Base-by-base conservation (phyloP, 768 basidiomycete genomes). In the Psilocybe cyanescens region DNA sequence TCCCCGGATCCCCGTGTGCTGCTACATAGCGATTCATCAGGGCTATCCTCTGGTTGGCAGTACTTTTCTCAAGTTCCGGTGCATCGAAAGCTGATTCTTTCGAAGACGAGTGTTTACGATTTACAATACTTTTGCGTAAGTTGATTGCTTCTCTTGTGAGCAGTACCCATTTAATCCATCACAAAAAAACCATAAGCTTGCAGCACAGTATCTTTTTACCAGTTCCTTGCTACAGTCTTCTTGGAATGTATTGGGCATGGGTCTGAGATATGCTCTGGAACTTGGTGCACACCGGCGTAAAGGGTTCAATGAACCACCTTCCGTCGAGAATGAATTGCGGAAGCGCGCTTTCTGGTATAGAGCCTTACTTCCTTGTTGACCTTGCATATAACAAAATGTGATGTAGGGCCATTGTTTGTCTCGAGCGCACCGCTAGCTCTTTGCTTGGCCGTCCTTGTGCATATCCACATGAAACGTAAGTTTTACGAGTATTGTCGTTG, bases 381-480 rank as follows among this genome's bases (percentile, higher is more conserved):
- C 24, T 51, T 17, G 8, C n/a, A 8, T 19, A 14, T 8, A 51
- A 2, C 3, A 11, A 51, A 30, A 8, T 29, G 11, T 4, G 46
- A 41, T 51, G 28, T 39, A 74, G 72, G 75, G 69, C 71, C 51
- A 66, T 79, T 5, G 65, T 78, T 52, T 65, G 64, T 19, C 45
- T 71, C 31, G 79, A 81, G 55, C 64, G 76, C 16, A 49, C 70
- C 29, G 58, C 75, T 48, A 81, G 82, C 46, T 74, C 81, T 6
- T 81, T 81, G 46, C 76, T 89, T 37, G 92, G 92, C 9, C 79
- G 91, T 16, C 86, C 89, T 0, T 80, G 83, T 55, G 84, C 85
- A 2, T 79, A 91, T 4, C 85, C 87, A 55, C 88, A 90, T 49
- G 89, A 89, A 72, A 90, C 91, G 85, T 88, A 63, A 59, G 87